Base-by-base conservation (phyloP, 306 rosid species). In the Potentilla sterilis region DNA sequence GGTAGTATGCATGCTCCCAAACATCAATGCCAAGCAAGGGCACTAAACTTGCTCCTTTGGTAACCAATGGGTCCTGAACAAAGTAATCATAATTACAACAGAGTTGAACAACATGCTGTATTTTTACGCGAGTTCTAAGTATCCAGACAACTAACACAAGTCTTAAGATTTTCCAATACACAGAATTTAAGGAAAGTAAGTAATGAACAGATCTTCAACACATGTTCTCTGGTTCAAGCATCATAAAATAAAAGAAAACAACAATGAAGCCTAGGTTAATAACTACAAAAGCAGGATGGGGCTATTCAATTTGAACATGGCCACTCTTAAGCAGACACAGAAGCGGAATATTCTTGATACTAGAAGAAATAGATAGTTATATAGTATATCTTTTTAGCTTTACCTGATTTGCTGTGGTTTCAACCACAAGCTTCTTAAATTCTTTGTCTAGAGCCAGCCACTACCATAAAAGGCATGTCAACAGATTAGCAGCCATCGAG, bases 1-100 rank as follows among this genome's bases (percentile, higher is more conserved):
- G 80, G 85, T 96, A 96, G 83, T 96, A 96, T 3, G 99, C 98
- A 57, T 96, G 99, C 87, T 96, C 99, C 99, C 99, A 96, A 70
- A 96, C 99, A 83, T 96, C 99, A 57, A 96, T 82, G 15, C 99
- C 99, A 74, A 96, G 88, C 89, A 96, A 82, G 52, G 99, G 99
- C 83, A 96, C 92, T 76, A 96, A 81, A 78, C 34, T 77, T 76
- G 96, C 61, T 74, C 92, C 99, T 79, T 90, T 96, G 54, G 96
- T 96, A 32, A 92, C 97, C 71, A 96, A 84, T 5, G 99, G 99
- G 73, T 96, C 99, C 99, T 96, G 91, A 77, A 63, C 75, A 83
- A 67, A 73, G 72, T 41, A 73, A 69, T 80, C 83, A 93, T 46
- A 86, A 40, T 54, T 69, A 81, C 24, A 66, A 46, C 21, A 64